phyloP scores from a whole-genome alignment of 495 filamentous ascomycete genomes.

The Neurospora sp. region DNA sequence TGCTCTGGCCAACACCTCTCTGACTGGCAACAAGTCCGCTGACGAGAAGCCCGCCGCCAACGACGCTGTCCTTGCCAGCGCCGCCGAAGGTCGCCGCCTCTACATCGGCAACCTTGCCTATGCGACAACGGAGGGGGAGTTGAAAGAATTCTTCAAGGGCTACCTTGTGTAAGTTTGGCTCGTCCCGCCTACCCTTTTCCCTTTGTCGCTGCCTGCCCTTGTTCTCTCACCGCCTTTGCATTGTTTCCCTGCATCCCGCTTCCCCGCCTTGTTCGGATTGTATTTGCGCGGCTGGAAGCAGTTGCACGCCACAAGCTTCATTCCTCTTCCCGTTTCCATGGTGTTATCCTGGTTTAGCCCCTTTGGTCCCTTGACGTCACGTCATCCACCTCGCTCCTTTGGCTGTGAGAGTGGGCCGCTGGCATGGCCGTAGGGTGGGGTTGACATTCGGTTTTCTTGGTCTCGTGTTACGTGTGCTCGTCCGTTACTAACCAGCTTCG shows the following conservation, averaged over 20 bases:
- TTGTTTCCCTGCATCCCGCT: background rate
- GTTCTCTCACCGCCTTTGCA: background rate
- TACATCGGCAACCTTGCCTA: conserved; percentile 99
- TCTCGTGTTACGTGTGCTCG: background rate
- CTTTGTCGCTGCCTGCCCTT: background rate
- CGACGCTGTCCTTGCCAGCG: conserved; percentile 89
- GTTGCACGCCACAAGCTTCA: background rate
- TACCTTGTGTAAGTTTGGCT: conserved; percentile 82
- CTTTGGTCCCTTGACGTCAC: background rate
- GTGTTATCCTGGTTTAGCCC: background rate
- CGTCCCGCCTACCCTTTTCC: background rate
- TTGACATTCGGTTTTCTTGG: background rate
- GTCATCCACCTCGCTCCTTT: background rate
- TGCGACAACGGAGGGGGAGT: conserved; percentile 98
- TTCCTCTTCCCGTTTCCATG: background rate
- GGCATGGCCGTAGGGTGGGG: background rate
- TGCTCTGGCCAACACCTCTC: conserved; percentile 64
- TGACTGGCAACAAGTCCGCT: conserved; percentile 45
- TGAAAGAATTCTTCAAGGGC: conserved; percentile 97
- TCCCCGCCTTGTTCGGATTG: background rate
- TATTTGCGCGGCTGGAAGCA: background rate
- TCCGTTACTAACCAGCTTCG: conserved; percentile 13
- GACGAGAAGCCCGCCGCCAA: conserved; percentile 49
- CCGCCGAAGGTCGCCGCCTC: conserved; percentile 94
- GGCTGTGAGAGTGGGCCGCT: background rate